Percentiles rank a stretch among this genome's conserved stretches.
Conservation (phyloP, 805 yeast genomes). For the Pichia californica region DNA sequence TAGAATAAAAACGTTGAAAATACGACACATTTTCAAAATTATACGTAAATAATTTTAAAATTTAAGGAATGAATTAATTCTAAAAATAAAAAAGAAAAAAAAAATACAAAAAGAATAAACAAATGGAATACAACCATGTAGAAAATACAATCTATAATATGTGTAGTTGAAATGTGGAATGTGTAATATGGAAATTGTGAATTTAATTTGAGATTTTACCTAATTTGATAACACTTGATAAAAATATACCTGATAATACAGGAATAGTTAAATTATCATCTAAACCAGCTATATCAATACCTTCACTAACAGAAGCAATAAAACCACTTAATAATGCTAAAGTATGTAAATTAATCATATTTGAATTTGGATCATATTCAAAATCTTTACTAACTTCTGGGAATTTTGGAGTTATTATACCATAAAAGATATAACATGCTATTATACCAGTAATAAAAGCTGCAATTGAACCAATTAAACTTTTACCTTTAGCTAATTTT, state of each 20-base stretch:
- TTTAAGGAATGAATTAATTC: too few species aligned
- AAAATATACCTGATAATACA: slow-evolving; percentile 65
- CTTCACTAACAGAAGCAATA: slow-evolving; percentile 83
- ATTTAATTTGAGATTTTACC: slow-evolving; percentile 7
- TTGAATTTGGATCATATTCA: slow-evolving; percentile 58
- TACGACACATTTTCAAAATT: too few species aligned
- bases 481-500: slow-evolving; percentile 63
- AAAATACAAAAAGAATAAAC: too few species aligned
- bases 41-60: too few species aligned
- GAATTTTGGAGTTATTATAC: slow-evolving; percentile 60
- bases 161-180: too few species aligned
- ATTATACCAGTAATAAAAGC: slow-evolving; percentile 70
- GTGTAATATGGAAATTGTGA: too few species aligned
- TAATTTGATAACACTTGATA: slow-evolving; percentile 27
- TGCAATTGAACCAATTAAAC: slow-evolving; percentile 86
- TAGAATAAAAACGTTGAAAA: too few species aligned
- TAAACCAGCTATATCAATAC: slow-evolving; percentile 63
- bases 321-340: slow-evolving; percentile 65
- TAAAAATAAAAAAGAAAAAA: too few species aligned
- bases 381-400: slow-evolving; percentile 45
- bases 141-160: too few species aligned
- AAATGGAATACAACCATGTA: too few species aligned
- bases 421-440: slow-evolving; percentile 65
- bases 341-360: slow-evolving; percentile 44
- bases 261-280: slow-evolving; percentile 97